Evolutionary conservation across 2,329 filamentous ascomycete species (phyloP).

Genomic region (Aspergillus neoniger): DNA sequence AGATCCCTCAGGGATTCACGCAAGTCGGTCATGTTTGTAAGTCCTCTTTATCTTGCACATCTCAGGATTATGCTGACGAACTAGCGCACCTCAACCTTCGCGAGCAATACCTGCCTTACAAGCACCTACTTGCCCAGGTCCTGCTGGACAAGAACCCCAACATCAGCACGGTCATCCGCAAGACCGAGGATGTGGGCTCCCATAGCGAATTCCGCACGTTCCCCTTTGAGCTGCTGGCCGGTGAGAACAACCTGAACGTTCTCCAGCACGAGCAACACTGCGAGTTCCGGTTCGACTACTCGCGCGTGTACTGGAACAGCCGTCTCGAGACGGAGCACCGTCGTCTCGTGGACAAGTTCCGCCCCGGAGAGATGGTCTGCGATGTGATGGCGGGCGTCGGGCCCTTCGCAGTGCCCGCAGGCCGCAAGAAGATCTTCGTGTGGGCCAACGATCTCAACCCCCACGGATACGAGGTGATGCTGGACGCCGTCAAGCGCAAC

Average conservation of each 20-base stretch:
- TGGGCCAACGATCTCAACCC: constrained; percentile 98
- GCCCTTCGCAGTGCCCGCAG: constrained; percentile 89
- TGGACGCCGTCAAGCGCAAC: constrained; percentile 71
- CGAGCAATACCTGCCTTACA: constrained; percentile 80
- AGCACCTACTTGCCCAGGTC: constrained; percentile 79
- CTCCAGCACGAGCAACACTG: constrained; percentile 80
- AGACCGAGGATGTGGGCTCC: constrained; percentile 82
- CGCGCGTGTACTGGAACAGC: constrained; percentile 97
- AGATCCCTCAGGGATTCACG: constrained; percentile 83
- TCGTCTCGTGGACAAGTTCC: constrained; percentile 73
- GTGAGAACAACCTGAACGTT: constrained; percentile 80
- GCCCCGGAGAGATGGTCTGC: constrained; percentile 83
- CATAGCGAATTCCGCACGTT: constrained; percentile 90
- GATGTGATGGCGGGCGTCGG: constrained; percentile 98
- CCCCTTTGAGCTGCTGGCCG: constrained; percentile 83
- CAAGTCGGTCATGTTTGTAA: constrained; percentile 82
- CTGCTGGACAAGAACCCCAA: constrained; percentile 84
- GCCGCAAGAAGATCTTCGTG: constrained; percentile 85
- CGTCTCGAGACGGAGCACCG: constrained; percentile 87
- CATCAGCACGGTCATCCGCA: constrained; percentile 92
- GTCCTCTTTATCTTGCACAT: constrained; percentile 28
- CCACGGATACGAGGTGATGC: constrained; percentile 74
- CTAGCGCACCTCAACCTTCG: constrained; percentile 87
- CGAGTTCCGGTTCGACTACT: constrained; percentile 88
- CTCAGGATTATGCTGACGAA: constrained; percentile 18